phyloP scores from a whole-genome alignment of 129 eudicot genomes.

The Sambucus nigra region DNA sequence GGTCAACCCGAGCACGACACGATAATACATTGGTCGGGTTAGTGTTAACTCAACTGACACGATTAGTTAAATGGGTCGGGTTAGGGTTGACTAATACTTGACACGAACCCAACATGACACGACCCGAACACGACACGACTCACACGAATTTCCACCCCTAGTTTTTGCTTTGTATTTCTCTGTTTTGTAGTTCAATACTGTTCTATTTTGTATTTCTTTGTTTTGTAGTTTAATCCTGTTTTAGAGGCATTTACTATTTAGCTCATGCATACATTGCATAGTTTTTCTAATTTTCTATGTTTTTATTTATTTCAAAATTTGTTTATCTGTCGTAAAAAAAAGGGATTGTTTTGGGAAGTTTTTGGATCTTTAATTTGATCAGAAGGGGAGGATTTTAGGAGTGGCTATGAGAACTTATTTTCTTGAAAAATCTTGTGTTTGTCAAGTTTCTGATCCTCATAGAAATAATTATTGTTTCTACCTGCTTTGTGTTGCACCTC shows the following conservation, averaged over 20 bases:
- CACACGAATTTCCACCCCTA: no score
- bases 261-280: constrained; percentile 4
- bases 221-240: no score
- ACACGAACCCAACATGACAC: no score
- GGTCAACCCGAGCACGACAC: no score
- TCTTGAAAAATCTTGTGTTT: constrained; percentile 88
- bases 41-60: no score
- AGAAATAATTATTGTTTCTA: constrained; percentile 93
- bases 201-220: constrained; percentile 93
- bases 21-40: no score
- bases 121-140: no score
- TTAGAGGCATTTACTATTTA: constrained; percentile 75
- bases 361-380: constrained; percentile 89
- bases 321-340: neutral
- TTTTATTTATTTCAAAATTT: constrained; percentile 2
- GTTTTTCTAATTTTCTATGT: neutral
- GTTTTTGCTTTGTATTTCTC: constrained; percentile 7
- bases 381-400: constrained; percentile 74
- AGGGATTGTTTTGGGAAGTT: constrained; percentile 91
- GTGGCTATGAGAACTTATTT: constrained; percentile 87
- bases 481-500: constrained; percentile 99
- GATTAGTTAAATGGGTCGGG: no score
- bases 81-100: neutral
- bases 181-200: constrained; percentile 86
- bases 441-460: constrained; percentile 90